Evolutionary conservation across 2,329 filamentous ascomycete genomes (phyloP).

Genomic region (Pyricularia pennisetigena): DNA sequence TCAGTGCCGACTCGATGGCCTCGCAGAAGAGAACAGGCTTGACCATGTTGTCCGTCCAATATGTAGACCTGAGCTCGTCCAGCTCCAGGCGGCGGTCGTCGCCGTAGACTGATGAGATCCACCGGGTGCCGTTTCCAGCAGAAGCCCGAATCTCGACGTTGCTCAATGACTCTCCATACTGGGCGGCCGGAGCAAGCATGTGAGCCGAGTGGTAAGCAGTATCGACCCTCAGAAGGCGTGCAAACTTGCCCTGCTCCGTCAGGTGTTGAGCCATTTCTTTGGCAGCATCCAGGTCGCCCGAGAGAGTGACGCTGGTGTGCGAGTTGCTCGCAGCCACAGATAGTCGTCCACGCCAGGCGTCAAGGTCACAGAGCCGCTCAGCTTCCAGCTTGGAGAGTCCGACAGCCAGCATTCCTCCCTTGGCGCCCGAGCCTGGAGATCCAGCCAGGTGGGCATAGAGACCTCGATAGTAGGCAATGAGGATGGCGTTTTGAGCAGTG

Average conservation of each 20-base stretch:
- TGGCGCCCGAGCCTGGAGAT: constrained; percentile 6
- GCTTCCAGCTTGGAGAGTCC: constrained; percentile 19
- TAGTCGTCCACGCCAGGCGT: constrained; percentile 15
- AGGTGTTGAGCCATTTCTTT: constrained; percentile 14
- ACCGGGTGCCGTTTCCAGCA: constrained; percentile 16
- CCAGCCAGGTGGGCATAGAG: constrained; percentile 16
- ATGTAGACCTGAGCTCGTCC: constrained; percentile 15
- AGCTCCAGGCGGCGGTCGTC: neutral
- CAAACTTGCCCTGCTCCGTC: constrained; percentile 18
- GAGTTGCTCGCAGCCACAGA: constrained; percentile 23
- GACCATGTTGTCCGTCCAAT: constrained; percentile 36
- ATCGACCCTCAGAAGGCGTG: constrained; percentile 27
- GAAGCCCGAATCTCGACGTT: constrained; percentile 17
- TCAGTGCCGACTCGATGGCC: constrained; percentile 20
- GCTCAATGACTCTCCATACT: constrained; percentile 22
- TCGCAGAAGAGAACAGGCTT: constrained; percentile 32
- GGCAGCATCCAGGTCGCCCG: constrained; percentile 22
- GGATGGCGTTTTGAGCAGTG: constrained; percentile 24
- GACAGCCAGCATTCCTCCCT: constrained; percentile 25
- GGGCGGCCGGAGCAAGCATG: constrained; percentile 25
- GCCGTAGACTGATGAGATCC: constrained; percentile 31
- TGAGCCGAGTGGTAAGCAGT: constrained; percentile 40
- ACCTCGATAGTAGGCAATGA: constrained; percentile 30
- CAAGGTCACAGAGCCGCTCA: constrained; percentile 12
- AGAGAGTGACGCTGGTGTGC: constrained; percentile 22